phyloP scores from a whole-genome alignment of 2,329 filamentous ascomycete genomes.

The Chrysosporium keratinophilum region DNA sequence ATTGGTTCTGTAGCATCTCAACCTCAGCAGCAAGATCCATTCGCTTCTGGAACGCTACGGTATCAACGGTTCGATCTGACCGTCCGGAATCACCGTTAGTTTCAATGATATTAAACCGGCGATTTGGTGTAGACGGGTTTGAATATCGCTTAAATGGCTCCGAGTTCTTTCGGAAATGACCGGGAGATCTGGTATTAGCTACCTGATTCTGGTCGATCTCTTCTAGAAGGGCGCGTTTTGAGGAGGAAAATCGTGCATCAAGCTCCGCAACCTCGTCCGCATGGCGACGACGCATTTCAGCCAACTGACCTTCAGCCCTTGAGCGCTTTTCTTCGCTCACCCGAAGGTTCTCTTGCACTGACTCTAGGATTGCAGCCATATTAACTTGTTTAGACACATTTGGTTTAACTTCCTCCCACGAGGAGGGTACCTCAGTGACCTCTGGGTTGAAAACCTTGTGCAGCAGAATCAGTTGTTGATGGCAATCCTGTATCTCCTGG shows the following conservation, averaged over 20 bases:
- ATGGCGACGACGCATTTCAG: conserved; percentile 63
- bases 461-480: conserved; percentile 68
- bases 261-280: conserved; percentile 60
- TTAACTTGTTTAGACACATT: conserved; percentile 59
- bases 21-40: conserved; percentile 87
- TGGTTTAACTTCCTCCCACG: conserved; percentile 59
- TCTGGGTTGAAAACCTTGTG: conserved; percentile 80
- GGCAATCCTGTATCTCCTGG: conserved; percentile 68
- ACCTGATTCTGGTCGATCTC: conserved; percentile 80
- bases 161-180: conserved; percentile 53
- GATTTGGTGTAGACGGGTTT: conserved; percentile 61
- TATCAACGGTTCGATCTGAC: conserved; percentile 77
- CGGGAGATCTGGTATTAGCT: conserved; percentile 61
- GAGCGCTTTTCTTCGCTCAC: conserved; percentile 70
- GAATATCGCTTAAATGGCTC: conserved; percentile 55
- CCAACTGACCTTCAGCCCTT: conserved; percentile 72
- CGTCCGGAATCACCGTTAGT: conserved; percentile 61
- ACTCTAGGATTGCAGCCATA: conserved; percentile 74
- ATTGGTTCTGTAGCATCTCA: conserved; percentile 84
- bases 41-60: conserved; percentile 70
- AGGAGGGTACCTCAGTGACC: conserved; percentile 52
- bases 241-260: conserved; percentile 49
- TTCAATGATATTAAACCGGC: conserved; percentile 55
- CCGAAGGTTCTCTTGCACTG: conserved; percentile 76
- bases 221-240: conserved; percentile 66